Conservation (phyloP, 2,329 filamentous ascomycete genomes). For the Verticillium zaregamsianum region DNA sequence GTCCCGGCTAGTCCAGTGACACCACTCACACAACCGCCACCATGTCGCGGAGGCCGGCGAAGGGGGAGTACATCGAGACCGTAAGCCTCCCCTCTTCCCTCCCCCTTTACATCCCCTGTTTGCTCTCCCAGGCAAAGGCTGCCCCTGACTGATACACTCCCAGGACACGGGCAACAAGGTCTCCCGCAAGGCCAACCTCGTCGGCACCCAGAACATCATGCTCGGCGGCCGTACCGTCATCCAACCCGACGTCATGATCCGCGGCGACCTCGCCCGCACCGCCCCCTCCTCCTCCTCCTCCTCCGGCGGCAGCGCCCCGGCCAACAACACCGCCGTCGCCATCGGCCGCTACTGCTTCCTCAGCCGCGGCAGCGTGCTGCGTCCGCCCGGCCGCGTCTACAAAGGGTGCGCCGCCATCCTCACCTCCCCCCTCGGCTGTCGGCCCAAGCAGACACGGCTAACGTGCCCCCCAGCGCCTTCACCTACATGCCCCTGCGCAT, state of each 20-base stretch:
- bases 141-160: slow-evolving; percentile 3
- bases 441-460: neutral
- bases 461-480: slow-evolving; percentile 42
- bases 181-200: slow-evolving; percentile 82
- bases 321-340: slow-evolving; percentile 66
- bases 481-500: slow-evolving; percentile 88
- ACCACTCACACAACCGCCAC: slow-evolving; percentile 17
- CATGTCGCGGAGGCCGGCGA: slow-evolving; percentile 74
- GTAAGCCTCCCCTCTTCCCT: slow-evolving; percentile 42
- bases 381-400: slow-evolving; percentile 78
- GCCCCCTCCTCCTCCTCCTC: slow-evolving; percentile 35
- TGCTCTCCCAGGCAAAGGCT: neutral
- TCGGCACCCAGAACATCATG: slow-evolving; percentile 96
- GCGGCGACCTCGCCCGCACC: slow-evolving; percentile 75
- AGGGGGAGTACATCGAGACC: slow-evolving; percentile 96
- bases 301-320: slow-evolving; percentile 32
- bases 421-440: neutral
- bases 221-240: slow-evolving; percentile 95
- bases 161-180: slow-evolving; percentile 99
- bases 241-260: slow-evolving; percentile 89
- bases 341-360: slow-evolving; percentile 93
- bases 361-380: slow-evolving; percentile 70
- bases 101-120: too few relatives aligned
- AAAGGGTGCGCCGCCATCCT: slow-evolving; percentile 51
- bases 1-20: neutral